These are phyloP conservation scores for Diaporthe citriasiana DNA, from an alignment of 2,329 filamentous ascomycete genomes.

Conservation along the genomic window DNA sequence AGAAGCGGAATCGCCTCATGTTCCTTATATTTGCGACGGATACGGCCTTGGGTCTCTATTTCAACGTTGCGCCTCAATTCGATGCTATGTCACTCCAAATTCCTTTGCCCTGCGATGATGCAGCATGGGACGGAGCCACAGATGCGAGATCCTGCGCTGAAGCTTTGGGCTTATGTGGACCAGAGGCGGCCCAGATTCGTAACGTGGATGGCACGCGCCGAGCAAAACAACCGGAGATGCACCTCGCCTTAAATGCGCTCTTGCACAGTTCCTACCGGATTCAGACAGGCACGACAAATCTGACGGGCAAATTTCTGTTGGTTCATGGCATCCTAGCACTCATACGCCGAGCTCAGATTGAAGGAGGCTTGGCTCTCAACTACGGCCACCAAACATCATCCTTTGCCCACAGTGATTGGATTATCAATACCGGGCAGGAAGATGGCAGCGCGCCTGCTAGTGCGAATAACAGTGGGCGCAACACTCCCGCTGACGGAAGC, in stretches of 20 bases:
- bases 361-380: constrained; percentile 55
- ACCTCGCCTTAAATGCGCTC: constrained; percentile 72
- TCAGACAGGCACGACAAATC: constrained; percentile 75
- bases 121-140: constrained; percentile 76
- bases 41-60: constrained; percentile 76
- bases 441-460: constrained; percentile 58
- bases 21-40: constrained; percentile 76
- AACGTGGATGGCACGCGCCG: constrained; percentile 75
- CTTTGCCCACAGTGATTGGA: constrained; percentile 71
- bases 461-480: constrained; percentile 60
- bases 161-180: constrained; percentile 74
- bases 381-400: constrained; percentile 67
- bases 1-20: constrained; percentile 76
- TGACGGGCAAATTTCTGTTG: constrained; percentile 81
- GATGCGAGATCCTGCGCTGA: constrained; percentile 72
- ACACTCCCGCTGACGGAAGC: constrained; percentile 60
- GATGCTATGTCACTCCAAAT: constrained; percentile 75
- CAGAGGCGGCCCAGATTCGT: constrained; percentile 64
- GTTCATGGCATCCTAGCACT: constrained; percentile 78
- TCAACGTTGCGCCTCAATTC: constrained; percentile 76
- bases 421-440: constrained; percentile 59
- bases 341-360: constrained; percentile 62
- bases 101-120: constrained; percentile 80
- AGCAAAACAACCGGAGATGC: constrained; percentile 75
- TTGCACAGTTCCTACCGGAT: constrained; percentile 72